These are phyloP conservation scores for Pseudomonodictys pantanalensis DNA, from an alignment of 495 filamentous ascomycete species.

Conservation along the genomic window DNA sequence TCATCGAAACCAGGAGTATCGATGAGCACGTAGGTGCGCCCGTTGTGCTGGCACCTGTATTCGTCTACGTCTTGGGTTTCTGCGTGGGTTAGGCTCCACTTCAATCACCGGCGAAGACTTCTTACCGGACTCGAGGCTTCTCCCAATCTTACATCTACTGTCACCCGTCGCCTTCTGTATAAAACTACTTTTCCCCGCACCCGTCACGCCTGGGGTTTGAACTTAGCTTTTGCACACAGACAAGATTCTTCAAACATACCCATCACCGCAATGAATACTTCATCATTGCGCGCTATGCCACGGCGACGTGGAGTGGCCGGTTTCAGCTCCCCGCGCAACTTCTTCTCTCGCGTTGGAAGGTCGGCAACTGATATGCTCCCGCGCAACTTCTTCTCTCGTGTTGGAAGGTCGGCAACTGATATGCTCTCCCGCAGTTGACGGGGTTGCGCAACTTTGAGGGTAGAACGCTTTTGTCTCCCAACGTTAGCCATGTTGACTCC, in stretches of 20 bases:
- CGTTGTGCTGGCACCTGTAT: not conserved
- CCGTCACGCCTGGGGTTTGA: not conserved
- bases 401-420: not conserved
- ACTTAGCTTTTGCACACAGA: not conserved
- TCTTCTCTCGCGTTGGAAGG: not conserved
- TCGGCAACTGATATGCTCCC: not conserved
- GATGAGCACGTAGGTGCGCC: not conserved
- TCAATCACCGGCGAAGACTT: not conserved
- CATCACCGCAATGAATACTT: not conserved
- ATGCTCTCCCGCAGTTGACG: not conserved
- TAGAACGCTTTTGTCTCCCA: not conserved
- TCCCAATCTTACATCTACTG: not conserved
- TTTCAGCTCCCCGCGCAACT: not conserved
- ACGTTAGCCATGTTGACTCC: not conserved
- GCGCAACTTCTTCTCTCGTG: not conserved
- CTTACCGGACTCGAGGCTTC: not conserved
- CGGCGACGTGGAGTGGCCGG: not conserved
- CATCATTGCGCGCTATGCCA: not conserved
- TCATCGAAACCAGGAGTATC: not conserved
- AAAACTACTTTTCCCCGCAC: not conserved
- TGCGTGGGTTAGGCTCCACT: not conserved
- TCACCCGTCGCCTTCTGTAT: not conserved
- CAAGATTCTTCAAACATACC: not conserved
- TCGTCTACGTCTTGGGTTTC: not conserved
- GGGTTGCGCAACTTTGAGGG: not conserved